Conservation (phyloP, 2,329 filamentous ascomycete genomes). For the Colletotrichum australisinense region DNA sequence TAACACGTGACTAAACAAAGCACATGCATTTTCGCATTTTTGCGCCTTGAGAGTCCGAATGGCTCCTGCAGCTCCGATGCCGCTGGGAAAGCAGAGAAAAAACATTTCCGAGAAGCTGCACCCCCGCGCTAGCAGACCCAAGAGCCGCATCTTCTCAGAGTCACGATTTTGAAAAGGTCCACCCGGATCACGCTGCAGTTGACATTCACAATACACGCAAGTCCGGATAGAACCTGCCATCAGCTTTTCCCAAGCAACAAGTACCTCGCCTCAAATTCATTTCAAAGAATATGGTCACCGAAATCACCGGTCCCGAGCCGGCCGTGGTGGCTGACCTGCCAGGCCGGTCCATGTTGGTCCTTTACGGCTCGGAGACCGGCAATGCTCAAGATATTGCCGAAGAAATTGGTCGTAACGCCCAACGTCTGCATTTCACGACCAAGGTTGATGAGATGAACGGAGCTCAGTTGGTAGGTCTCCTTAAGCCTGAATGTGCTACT, state of each 20-base stretch:
- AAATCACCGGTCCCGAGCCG: slow-evolving; percentile 31
- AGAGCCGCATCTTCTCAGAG: neutral
- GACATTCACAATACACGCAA: neutral
- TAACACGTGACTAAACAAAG: slow-evolving; percentile 26
- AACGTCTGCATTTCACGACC: slow-evolving; percentile 83
- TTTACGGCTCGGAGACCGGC: slow-evolving; percentile 96
- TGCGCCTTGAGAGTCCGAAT: slow-evolving; percentile 2
- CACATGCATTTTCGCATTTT: slow-evolving; percentile 9
- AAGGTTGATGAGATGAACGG: slow-evolving; percentile 82
- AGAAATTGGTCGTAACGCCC: slow-evolving; percentile 79
- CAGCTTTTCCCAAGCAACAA: neutral
- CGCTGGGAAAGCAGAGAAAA: slow-evolving; percentile 33
- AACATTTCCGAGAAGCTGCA: slow-evolving; percentile 16
- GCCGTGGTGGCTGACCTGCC: slow-evolving; percentile 41
- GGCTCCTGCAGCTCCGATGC: slow-evolving; percentile 31
- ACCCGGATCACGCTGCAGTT: neutral
- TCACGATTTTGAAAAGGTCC: neutral
- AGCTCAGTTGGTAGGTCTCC: slow-evolving; percentile 75
- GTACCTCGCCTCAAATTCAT: neutral
- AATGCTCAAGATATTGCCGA: slow-evolving; percentile 93
- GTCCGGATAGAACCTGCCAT: neutral
- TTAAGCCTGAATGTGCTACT: neutral
- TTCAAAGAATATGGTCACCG: slow-evolving; percentile 8
- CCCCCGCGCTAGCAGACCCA: slow-evolving; percentile 15
- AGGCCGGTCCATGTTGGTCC: slow-evolving; percentile 69